phyloP scores from a whole-genome alignment of 2,329 filamentous ascomycete species.

The Fusarium bactridioides region DNA sequence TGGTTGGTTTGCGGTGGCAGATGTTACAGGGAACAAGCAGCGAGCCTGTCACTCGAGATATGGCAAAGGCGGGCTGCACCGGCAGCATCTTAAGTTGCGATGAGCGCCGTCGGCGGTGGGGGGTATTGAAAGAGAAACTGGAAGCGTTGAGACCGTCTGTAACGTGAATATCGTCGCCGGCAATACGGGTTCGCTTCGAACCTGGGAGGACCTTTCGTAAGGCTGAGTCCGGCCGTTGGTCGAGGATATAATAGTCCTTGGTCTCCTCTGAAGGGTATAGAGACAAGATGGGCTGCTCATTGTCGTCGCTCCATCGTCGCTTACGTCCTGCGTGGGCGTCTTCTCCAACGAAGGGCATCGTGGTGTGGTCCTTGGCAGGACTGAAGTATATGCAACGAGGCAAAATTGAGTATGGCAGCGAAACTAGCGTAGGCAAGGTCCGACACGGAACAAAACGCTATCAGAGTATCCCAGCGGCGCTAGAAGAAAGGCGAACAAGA shows the following conservation, averaged over 20 bases:
- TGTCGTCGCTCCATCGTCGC: conserved; percentile 45
- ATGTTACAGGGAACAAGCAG: conserved; percentile 68
- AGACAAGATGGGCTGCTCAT: conserved; percentile 36
- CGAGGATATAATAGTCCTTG: conserved; percentile 40
- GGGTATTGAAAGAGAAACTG: not conserved
- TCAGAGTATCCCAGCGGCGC: not conserved
- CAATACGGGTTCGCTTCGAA: conserved; percentile 44
- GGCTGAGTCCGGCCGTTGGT: conserved; percentile 35
- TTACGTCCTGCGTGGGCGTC: conserved; percentile 47
- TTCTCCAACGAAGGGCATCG: conserved; percentile 49
- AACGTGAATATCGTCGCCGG: conserved; percentile 33
- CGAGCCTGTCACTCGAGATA: conserved; percentile 21
- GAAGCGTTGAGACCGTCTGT: conserved; percentile 22
- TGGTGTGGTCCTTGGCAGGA: conserved; percentile 27
- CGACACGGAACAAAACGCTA: not conserved
- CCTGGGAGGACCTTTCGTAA: conserved; percentile 45
- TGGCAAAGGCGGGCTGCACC: conserved; percentile 25
- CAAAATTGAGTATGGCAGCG: not conserved
- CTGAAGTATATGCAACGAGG: conserved; percentile 19
- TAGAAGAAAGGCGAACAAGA: not conserved
- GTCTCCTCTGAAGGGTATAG: conserved; percentile 40
- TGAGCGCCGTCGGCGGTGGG: conserved; percentile 39
- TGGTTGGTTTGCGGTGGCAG: conserved; percentile 70
- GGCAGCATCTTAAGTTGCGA: conserved; percentile 39
- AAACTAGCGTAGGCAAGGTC: not conserved